Evolutionary conservation across 2,329 filamentous ascomycete species (phyloP), one percentile per base, ranked within the genome.

Genomic region (Aspergillus neotritici): DNA sequence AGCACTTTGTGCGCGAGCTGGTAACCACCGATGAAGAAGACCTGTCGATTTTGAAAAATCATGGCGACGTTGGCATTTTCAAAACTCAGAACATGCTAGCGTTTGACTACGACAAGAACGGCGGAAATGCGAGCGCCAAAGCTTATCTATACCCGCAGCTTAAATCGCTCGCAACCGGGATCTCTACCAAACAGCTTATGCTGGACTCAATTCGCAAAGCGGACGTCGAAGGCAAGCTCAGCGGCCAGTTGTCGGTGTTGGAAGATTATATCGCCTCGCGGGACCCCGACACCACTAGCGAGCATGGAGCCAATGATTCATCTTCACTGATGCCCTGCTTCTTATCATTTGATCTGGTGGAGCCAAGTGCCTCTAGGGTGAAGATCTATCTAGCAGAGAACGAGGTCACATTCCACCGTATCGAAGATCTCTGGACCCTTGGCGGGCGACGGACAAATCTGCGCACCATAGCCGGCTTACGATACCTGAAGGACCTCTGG

Each of bases 151-250:
- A 51, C 28, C 48, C 44, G 1, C 34, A 25, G 15, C 28, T 51
- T 21, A 53, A 53, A 30, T 40, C 51, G 7, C 32, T 44, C 8
- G 43, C 42, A 12, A 47, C 51, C 13, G 49, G 51, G 0, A 46
- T 36, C 12, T 36, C 51, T 4, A 44, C 41, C 33, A 15, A 41
- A 17, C 13, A 33, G 5, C 28, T 53, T 4, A 45, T 53, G 30
- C 47, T 53, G 32, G 32, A 46, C 14, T 45, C 49, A 3, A 38
- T 53, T 29, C 35, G 34, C 25, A 30, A 32, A 3, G 33, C 31
- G 5, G 41, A 44, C 13, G 5, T 13, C 2, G 25, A 31, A 16
- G 31, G 36, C 8, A 44, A n/a, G 6, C 5, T 44, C 12, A 16
- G 21, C 7, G 1, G 14, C 5, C 21, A 36, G 13, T 14, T 44